These are phyloP conservation scores for Russula emetica DNA, from an alignment of 768 basidiomycete genomes.

Conservation along the genomic window DNA sequence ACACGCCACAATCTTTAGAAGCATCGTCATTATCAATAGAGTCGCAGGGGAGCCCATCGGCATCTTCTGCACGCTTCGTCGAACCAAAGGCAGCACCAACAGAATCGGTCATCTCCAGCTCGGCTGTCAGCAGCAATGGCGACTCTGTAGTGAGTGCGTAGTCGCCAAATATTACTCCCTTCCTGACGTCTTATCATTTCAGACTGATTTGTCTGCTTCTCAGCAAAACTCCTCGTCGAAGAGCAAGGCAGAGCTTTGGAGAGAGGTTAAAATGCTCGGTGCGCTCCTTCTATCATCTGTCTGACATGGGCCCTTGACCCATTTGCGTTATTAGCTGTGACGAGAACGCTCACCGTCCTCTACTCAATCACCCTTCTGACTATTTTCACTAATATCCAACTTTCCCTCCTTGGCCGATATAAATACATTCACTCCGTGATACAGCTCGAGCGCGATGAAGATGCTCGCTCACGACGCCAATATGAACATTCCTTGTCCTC, in stretches of 20 bases:
- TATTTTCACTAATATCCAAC: slow-evolving; percentile 82
- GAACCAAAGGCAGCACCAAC: slow-evolving; percentile 12
- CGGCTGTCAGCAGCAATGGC: slow-evolving; percentile 25
- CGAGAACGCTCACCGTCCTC: slow-evolving; percentile 77
- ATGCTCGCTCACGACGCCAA: slow-evolving; percentile 43
- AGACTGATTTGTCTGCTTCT: slow-evolving; percentile 24
- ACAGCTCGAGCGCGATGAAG: slow-evolving; percentile 57
- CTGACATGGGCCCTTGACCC: slow-evolving; percentile 11
- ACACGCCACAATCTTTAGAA: slow-evolving; percentile 25
- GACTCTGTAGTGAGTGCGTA: slow-evolving; percentile 15
- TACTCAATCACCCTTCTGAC: slow-evolving; percentile 84
- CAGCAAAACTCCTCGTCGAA: slow-evolving; percentile 34
- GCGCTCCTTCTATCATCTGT: slow-evolving; percentile 29
- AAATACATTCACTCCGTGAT: slow-evolving; percentile 73
- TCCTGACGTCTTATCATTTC: background rate
- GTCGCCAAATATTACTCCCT: background rate
- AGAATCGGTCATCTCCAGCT: slow-evolving; percentile 29
- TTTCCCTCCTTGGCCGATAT: slow-evolving; percentile 75
- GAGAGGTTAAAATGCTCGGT: slow-evolving; percentile 88
- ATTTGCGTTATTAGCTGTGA: slow-evolving; percentile 57
- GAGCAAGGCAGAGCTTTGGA: slow-evolving; percentile 85
- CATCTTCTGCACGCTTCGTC: background rate
- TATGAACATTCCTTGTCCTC: slow-evolving; percentile 41
- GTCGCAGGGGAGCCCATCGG: background rate
- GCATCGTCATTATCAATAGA: slow-evolving; percentile 23